Conservation (phyloP, 441 rosid genomes). For the Gossypium laxum region DNA sequence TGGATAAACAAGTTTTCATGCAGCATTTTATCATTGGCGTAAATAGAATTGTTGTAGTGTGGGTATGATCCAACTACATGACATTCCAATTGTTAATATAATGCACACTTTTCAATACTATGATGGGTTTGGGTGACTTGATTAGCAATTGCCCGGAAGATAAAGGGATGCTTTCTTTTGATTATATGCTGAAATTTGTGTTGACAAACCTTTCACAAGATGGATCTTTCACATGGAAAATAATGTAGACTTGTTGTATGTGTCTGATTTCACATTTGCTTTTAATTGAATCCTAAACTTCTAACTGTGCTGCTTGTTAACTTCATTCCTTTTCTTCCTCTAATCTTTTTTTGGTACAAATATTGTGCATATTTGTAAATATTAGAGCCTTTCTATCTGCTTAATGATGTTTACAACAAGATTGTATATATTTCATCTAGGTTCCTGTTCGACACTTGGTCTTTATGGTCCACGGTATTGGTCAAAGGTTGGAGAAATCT, state of each 20-base stretch:
- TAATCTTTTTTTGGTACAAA: not conserved
- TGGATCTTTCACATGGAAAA: not conserved
- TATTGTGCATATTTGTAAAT: not conserved
- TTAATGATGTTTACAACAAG: slow-evolving; percentile 3
- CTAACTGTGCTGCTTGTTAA: not conserved
- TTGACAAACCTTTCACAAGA: not conserved
- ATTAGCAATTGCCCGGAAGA: not conserved
- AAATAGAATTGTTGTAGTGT: not conserved
- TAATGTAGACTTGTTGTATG: not conserved
- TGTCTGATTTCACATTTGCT: not conserved
- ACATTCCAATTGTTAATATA: not conserved
- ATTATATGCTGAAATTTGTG: not conserved
- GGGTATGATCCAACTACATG: not conserved
- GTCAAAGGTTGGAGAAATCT: slow-evolving; percentile 94
- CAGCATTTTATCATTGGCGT: not conserved
- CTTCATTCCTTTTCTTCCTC: not conserved
- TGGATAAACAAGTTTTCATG: not conserved
- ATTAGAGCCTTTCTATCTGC: not conserved
- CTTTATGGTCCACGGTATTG: slow-evolving; percentile 98
- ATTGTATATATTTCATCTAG: slow-evolving; percentile 31
- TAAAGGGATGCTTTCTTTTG: not conserved
- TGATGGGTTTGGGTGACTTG: not conserved
- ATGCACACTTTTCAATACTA: not conserved
- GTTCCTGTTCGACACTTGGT: slow-evolving; percentile 94
- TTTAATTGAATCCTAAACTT: not conserved